Conservation (phyloP, 2,329 filamentous ascomycete genomes). For the Fusarium humuli region DNA sequence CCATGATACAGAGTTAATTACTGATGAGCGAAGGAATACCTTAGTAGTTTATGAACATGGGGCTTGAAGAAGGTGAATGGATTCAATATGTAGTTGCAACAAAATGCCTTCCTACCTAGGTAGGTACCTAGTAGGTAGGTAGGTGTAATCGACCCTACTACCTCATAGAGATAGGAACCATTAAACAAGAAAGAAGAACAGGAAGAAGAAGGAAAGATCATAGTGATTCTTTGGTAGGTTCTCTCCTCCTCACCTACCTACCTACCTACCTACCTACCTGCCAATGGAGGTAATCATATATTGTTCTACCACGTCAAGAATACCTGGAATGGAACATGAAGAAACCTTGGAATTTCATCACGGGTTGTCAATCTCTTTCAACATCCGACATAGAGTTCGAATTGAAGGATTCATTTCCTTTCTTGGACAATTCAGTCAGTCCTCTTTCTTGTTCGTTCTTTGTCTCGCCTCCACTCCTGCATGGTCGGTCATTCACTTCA, state of each 20-base stretch:
- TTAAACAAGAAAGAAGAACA: not conserved
- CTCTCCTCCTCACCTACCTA: not conserved
- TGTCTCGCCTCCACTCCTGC: conserved; percentile 24
- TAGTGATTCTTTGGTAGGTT: not conserved
- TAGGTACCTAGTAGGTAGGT: too few relatives aligned
- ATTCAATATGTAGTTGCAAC: not conserved
- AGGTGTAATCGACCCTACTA: not conserved
- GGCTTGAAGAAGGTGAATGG: not conserved
- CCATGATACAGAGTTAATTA: conserved; percentile 10
- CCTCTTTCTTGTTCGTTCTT: not conserved
- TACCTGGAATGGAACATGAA: not conserved
- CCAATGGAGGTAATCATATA: not conserved
- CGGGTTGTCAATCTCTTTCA: conserved; percentile 7
- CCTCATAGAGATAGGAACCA: not conserved
- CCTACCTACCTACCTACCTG: too few relatives aligned
- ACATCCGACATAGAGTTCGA: conserved; percentile 3
- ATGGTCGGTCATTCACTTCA: conserved; percentile 22
- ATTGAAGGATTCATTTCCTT: not conserved
- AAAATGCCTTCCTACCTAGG: too few relatives aligned
- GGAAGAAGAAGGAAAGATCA: not conserved
- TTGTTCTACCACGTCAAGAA: not conserved
- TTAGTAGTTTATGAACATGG: not conserved
- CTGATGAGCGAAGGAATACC: not conserved
- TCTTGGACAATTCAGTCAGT: not conserved
- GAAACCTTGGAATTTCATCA: not conserved